These are phyloP conservation scores for Leccinum broughii DNA, from an alignment of 768 basidiomycete genomes.

Conservation along the genomic window DNA sequence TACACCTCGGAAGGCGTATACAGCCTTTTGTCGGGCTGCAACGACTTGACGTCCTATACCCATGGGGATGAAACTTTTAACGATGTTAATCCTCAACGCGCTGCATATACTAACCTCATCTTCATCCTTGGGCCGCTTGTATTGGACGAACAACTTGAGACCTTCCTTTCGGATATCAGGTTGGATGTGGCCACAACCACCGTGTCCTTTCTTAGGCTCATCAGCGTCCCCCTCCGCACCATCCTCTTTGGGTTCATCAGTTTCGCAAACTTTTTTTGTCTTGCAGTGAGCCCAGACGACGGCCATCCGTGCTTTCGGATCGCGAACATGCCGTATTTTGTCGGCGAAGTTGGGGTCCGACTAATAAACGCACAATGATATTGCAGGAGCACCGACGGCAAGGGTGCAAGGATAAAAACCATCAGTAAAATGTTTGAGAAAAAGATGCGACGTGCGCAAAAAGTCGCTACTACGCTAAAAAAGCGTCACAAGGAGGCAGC, in stretches of 20 bases:
- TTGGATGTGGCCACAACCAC: conserved; percentile 95
- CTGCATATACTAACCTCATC: conserved; percentile 72
- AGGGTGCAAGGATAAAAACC: conserved; percentile 48
- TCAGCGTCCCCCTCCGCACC: conserved; percentile 61
- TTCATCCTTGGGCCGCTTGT: conserved; percentile 93
- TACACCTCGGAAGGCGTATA: conserved; percentile 89
- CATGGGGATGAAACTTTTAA: conserved; percentile 12
- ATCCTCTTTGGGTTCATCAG: conserved; percentile 88
- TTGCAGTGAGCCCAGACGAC: conserved; percentile 87
- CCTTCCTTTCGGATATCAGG: conserved; percentile 93
- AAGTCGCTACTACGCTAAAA: conserved; percentile 30
- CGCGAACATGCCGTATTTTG: conserved; percentile 83
- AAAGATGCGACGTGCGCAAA: conserved; percentile 28
- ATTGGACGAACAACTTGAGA: conserved; percentile 90
- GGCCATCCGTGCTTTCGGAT: conserved; percentile 85
- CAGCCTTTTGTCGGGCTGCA: conserved; percentile 79
- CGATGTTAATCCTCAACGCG: conserved; percentile 1
- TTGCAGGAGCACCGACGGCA: conserved; percentile 26
- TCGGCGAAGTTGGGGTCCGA: conserved; percentile 82
- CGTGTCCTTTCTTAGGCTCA: conserved; percentile 87
- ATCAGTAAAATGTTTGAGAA: conserved; percentile 58
- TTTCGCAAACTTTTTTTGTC: conserved; percentile 83
- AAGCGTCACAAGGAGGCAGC: conserved; percentile 62
- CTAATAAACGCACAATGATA: conserved; percentile 44
- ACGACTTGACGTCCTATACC: conserved; percentile 70